Base-by-base conservation (phyloP, 2,329 filamentous ascomycete genomes). In the Trichoderma sp. region DNA sequence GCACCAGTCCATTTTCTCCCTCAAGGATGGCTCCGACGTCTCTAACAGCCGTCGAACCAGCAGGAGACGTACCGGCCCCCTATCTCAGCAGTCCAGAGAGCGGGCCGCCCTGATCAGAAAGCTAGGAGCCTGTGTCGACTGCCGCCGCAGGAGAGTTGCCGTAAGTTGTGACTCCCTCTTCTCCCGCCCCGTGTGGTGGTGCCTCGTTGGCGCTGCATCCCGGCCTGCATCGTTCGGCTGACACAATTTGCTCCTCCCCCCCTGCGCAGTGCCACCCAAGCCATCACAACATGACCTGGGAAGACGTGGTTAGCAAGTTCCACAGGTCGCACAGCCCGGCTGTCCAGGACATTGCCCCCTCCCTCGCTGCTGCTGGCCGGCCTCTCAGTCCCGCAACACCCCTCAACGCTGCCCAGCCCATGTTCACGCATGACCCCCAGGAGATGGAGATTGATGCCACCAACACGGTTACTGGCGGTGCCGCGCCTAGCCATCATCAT, bases 241-340 rank as follows among this genome's bases (percentile, higher is more conserved):
- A 62, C 65, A 39, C 30, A 41, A 41, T 64, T 14, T 39, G 34
- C 34, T 39, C 34, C 34, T 48, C 19, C 58, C 19, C 58, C 44
- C n/a, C 44, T 44, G 28, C 30, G 30, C 77, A 85, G 84, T 87
- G 85, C 72, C 83, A 86, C 69, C 84, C 85, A 15, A 83, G 80
- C 68, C 85, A 87, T 72, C 84, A 86, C 68, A 82, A 82, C 68
- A 83, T 86, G 83, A 85, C 82, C 12, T 87, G 84, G 84, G 83
- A 86, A 72, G 83, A 86, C 67, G 82, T 84, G 17, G 78, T 82
- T 54, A 78, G 76, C 70, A 86, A 85, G 69, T 86, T 84, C 63
- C 76, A 79, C 74, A 79, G 81, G 65, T 80, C 82, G 47, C 79
- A 82, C 64, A 85, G 83, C 69, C 82, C 83, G 39, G 76, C 74